Conservation (phyloP, 2,329 filamentous ascomycete genomes). For the Epichloe gansuensis region DNA sequence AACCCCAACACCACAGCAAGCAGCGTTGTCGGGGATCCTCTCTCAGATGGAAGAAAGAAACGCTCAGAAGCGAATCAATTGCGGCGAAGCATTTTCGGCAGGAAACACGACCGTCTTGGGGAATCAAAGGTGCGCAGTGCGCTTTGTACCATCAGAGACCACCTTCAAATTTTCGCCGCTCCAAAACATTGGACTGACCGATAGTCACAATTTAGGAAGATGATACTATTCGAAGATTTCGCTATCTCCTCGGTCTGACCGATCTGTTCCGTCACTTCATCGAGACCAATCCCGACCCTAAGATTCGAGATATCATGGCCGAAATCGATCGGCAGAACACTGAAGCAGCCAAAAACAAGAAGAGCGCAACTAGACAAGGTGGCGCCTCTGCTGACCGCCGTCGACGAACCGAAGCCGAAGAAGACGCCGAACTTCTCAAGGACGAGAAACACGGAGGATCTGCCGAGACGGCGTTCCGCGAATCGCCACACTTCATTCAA, state of each 20-base stretch:
- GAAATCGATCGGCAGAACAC: slow-evolving; percentile 92
- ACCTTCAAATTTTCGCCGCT: background rate
- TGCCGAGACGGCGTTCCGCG: slow-evolving; percentile 82
- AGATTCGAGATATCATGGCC: slow-evolving; percentile 83
- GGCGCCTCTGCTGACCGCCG: slow-evolving; percentile 68
- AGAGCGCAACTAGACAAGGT: slow-evolving; percentile 66
- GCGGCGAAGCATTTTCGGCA: slow-evolving; percentile 83
- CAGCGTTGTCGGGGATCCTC: slow-evolving; percentile 68
- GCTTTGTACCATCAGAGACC: slow-evolving; percentile 2
- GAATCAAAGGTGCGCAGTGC: slow-evolving; percentile 65
- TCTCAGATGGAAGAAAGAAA: slow-evolving; percentile 68
- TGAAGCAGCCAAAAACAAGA: slow-evolving; percentile 58
- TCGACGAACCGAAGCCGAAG: slow-evolving; percentile 89
- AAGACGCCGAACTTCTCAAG: slow-evolving; percentile 77
- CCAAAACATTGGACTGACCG: background rate
- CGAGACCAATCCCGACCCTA: slow-evolving; percentile 90
- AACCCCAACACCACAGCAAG: slow-evolving; percentile 63
- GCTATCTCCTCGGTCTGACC: slow-evolving; percentile 87
- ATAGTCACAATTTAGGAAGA: slow-evolving; percentile 57
- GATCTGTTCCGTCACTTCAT: slow-evolving; percentile 99
- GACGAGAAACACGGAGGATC: slow-evolving; percentile 83
- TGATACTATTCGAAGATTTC: slow-evolving; percentile 86
- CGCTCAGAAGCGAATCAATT: slow-evolving; percentile 81
- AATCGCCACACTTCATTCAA: slow-evolving; percentile 82
- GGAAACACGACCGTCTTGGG: slow-evolving; percentile 84